Base-by-base conservation (phyloP, 768 basidiomycete genomes). In the Asterophora lycoperdoides region DNA sequence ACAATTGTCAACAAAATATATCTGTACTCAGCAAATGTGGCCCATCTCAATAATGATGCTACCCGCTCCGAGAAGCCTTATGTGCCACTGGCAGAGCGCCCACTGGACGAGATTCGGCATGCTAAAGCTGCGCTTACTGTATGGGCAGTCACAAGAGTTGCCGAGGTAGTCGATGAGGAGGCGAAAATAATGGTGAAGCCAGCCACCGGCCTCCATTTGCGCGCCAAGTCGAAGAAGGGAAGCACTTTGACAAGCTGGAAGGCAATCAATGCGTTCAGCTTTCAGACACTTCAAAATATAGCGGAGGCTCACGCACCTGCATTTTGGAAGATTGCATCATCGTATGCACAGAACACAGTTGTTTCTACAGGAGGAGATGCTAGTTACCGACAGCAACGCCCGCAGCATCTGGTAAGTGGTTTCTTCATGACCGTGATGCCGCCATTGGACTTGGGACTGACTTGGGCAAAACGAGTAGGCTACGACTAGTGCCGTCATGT, bases 141-240 rank as follows among this genome's bases (percentile, higher is more conserved):
- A 6, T 41, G 39, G 39, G 39, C 39, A 3, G 39, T 41, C 3
- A 5, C 6, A 5, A 14, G 20, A 4, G 39, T 41, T 6, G 11
- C 42, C 5, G 13, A 44, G 8, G 29, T 44, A 7, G 30, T 44
- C 2, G 15, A 33, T 11, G 42, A 44, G 26, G 42, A 7, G 18
- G 26, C n/a, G n/a, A n/a, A n/a, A n/a, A n/a, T n/a, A n/a, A n/a
- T n/a, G n/a, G n/a, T n/a, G n/a, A n/a, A n/a, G 13, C 29, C 26
- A 32, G 29, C 40, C 1, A 44, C 35, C 17, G 52, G 52, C 23
- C 44, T 49, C 17, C 48, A 54, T 54, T 11, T 54, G 35, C 41
- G 32, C 4, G 52, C 52, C 13, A 18, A n/a, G 14, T 41, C 41
- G 8, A 41, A 41, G 26, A 8, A 26, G 10, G 20, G 8, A 20